Conservation (phyloP, 306 rosid genomes). For the Cucurbita ficifolia region DNA sequence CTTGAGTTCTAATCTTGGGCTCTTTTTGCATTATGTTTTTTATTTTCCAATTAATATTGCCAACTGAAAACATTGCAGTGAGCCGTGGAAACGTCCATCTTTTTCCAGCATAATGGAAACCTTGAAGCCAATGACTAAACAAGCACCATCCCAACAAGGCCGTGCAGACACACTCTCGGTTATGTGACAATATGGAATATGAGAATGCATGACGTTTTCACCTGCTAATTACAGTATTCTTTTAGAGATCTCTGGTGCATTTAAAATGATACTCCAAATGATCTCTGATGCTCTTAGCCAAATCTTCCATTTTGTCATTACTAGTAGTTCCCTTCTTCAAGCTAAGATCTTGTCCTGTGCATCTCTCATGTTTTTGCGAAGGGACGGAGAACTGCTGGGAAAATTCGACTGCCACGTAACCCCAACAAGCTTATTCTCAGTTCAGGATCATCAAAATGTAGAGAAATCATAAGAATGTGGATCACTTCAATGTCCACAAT, state of each 20-base stretch:
- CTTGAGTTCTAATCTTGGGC: neutral
- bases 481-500: neutral
- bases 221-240: conserved; percentile 49
- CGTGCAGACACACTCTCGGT: conserved; percentile 36
- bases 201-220: conserved; percentile 10
- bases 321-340: neutral
- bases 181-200: conserved; percentile 28
- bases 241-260: neutral
- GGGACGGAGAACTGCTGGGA: neutral
- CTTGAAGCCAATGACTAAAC: conserved; percentile 64
- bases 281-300: neutral
- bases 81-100: conserved; percentile 93
- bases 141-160: conserved; percentile 57
- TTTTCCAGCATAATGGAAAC: conserved; percentile 79
- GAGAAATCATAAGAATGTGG: neutral
- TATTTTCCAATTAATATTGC: neutral
- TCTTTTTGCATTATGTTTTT: neutral
- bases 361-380: neutral
- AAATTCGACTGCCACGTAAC: neutral
- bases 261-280: neutral
- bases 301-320: neutral
- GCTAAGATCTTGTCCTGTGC: neutral
- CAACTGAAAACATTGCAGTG: conserved; percentile 45
- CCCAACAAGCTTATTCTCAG: neutral
- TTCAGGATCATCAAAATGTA: neutral